Evolutionary conservation across 768 basidiomycete genomes (phyloP).

Genomic region (Mycena rosella): DNA sequence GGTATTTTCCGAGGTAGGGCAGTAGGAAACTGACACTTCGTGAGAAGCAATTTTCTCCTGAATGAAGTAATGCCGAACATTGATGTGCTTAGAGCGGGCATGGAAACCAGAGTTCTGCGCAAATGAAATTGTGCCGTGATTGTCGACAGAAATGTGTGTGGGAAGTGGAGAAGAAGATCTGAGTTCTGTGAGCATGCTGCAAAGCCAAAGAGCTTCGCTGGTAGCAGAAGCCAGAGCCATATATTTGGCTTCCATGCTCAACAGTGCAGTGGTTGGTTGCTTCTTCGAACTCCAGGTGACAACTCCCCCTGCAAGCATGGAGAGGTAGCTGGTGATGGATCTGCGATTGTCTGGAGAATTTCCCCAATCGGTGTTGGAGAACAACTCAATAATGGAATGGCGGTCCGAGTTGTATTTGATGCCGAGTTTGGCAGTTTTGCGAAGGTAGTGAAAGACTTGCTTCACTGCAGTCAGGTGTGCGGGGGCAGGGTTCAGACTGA

Average conservation of each 20-base stretch:
- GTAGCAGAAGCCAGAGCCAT: no score
- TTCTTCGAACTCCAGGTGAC: no score
- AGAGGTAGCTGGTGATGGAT: not conserved
- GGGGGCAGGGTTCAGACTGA: constrained; percentile 26
- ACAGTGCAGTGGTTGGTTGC: no score
- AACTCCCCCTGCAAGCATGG: no score
- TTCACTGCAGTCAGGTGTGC: not conserved
- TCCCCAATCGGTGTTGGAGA: constrained; percentile 1
- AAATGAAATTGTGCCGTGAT: not conserved
- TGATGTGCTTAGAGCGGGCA: not conserved
- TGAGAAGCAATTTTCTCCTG: no score
- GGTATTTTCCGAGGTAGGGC: constrained; percentile 2
- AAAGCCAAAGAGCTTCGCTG: no score
- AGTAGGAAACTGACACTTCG: not conserved
- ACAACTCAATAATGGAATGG: not conserved
- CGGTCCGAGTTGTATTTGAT: constrained; percentile 6
- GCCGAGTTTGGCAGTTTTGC: constrained; percentile 2
- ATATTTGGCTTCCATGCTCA: no score
- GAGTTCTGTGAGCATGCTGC: constrained; percentile 2
- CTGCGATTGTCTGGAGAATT: constrained; percentile 4
- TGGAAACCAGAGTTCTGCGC: constrained; percentile 2
- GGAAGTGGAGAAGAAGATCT: not conserved
- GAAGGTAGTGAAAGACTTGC: not conserved
- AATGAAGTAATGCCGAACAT: no score
- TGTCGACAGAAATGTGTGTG: constrained; percentile 3